Conservation (phyloP, 495 filamentous ascomycete species). For the Neurospora sp. region DNA sequence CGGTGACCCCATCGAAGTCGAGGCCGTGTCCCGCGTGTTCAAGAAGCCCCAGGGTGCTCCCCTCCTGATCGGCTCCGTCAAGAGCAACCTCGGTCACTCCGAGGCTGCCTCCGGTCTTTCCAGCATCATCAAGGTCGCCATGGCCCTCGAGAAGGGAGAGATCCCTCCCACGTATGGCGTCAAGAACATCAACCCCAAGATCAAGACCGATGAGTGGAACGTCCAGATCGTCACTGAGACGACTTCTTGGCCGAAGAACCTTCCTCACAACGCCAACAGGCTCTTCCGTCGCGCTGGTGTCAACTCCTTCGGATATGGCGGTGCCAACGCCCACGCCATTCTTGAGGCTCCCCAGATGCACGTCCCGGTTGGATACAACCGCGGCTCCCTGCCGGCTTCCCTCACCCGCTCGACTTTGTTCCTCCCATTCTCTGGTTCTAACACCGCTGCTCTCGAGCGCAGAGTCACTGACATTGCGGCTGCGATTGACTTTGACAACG, state of each 20-base stretch:
- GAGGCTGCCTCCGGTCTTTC: constrained; percentile 43
- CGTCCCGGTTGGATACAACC: not conserved
- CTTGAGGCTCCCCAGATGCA: constrained; percentile 30
- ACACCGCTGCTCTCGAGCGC: not conserved
- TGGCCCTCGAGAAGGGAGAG: constrained; percentile 41
- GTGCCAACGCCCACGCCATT: constrained; percentile 47
- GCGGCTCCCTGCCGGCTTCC: not conserved
- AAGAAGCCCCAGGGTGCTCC: constrained; percentile 1
- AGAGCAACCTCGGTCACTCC: constrained; percentile 47
- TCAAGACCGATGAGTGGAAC: constrained; percentile 20
- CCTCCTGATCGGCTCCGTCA: constrained; percentile 33
- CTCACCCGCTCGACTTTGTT: not conserved
- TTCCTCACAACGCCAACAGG: not conserved
- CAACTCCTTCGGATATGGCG: constrained; percentile 51
- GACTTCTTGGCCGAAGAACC: constrained; percentile 16
- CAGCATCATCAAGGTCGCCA: constrained; percentile 39
- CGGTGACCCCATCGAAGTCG: constrained; percentile 29
- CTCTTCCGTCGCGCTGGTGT: constrained; percentile 35
- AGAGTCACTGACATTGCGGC: not conserved
- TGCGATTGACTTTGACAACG: not conserved
- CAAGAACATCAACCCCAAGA: constrained; percentile 36
- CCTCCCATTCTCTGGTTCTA: not conserved
- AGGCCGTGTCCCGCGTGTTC: constrained; percentile 16
- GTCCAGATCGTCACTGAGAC: constrained; percentile 17
- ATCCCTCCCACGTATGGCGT: constrained; percentile 35